Evolutionary conservation across 208 protist species (phyloP).

Genomic region (Crithidia fasciculata): DNA sequence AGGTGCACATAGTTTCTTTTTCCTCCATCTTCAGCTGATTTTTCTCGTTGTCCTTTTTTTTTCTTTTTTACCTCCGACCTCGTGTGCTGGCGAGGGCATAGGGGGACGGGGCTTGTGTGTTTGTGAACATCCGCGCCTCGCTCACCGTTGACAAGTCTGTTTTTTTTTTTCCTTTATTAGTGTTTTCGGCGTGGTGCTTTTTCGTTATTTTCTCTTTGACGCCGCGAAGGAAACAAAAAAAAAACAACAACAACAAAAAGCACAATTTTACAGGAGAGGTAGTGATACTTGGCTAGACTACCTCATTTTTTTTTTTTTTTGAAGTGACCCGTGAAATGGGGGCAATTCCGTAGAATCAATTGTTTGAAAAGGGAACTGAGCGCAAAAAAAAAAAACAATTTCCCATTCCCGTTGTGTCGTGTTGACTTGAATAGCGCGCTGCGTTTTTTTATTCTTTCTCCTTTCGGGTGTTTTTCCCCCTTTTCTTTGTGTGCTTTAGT

Average conservation of each 20-base stretch:
- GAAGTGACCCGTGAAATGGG: too few relatives aligned
- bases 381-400: not conserved
- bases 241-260: too few relatives aligned
- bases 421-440: not conserved
- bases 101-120: constrained; percentile 4
- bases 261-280: not conserved
- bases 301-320: constrained; percentile 1
- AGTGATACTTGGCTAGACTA: not conserved
- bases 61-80: not conserved
- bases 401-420: constrained; percentile 4
- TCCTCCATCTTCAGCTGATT: not conserved
- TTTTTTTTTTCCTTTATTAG: constrained; percentile 5
- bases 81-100: not conserved
- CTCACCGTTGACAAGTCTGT: not conserved
- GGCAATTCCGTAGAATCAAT: too few relatives aligned
- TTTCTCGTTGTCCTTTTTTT: not conserved
- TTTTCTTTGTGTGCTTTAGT: not conserved
- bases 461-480: not conserved
- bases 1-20: constrained; percentile 6
- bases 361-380: too few relatives aligned
- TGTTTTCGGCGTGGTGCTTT: not conserved
- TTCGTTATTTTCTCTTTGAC: not conserved
- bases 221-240: not conserved
- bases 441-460: constrained; percentile 10
- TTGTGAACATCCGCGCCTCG: constrained; percentile 11